Percentiles rank a stretch among this genome's conserved stretches.
Evolutionary conservation across 73 alveolate genomes (phyloP).

Genomic region (Paramecium pentaurelia): DNA sequence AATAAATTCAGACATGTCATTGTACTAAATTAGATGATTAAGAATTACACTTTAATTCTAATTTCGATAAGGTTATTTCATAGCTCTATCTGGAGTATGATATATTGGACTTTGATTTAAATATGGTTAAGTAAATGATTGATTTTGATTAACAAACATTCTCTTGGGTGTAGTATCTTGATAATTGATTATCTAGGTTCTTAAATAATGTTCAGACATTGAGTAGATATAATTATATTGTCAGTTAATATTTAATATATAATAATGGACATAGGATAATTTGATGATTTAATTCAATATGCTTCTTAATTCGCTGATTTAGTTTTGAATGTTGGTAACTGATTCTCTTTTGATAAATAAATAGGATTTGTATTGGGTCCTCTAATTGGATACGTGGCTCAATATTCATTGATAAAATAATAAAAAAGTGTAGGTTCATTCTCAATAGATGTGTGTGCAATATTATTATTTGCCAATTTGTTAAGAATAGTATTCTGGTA

Average conservation of each 20-base stretch:
- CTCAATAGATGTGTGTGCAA: slow-evolving; percentile 54
- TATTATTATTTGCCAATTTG: slow-evolving; percentile 45
- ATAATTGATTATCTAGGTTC: background rate
- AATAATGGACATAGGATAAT: background rate
- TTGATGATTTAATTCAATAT: background rate
- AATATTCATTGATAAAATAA: background rate
- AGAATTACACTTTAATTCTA: background rate
- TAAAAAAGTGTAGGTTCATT: slow-evolving; percentile 37
- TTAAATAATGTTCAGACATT: background rate
- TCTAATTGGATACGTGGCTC: slow-evolving; percentile 43
- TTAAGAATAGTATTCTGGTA: slow-evolving; percentile 22
- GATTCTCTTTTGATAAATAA: background rate
- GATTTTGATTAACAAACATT: background rate
- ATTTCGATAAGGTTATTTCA: background rate
- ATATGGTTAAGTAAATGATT: background rate
- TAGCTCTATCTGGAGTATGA: background rate
- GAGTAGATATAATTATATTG: background rate
- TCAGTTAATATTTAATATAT: background rate
- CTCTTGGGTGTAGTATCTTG: background rate
- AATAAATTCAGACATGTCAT: background rate
- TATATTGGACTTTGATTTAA: background rate
- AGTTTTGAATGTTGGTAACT: background rate
- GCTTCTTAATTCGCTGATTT: background rate
- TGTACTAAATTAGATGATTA: background rate
- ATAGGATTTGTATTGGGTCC: slow-evolving; percentile 47